Percentiles rank a stretch among this genome's conserved stretches.
Evolutionary conservation across 495 filamentous ascomycete genomes (phyloP).

Genomic region (Bacidia rubella): DNA sequence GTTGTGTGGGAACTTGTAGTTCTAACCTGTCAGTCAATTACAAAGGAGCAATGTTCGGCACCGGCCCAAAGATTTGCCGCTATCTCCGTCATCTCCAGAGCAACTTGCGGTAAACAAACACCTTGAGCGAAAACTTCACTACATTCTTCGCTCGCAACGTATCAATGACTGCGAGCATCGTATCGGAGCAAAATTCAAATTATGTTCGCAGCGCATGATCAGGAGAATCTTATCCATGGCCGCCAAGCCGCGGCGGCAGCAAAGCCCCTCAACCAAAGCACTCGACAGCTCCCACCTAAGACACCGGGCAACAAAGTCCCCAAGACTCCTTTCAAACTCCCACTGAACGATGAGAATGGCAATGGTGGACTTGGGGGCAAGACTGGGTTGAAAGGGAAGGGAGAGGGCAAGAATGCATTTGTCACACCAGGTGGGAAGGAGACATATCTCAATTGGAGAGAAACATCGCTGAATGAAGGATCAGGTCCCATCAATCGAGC

Average conservation of each 20-base stretch:
- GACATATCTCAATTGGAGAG: background rate
- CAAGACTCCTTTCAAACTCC: constrained; percentile 75
- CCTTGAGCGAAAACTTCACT: too few species aligned
- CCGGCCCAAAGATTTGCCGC: too few species aligned
- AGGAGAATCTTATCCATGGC: constrained; percentile 74
- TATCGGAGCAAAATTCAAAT: background rate
- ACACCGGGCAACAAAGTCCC: constrained; percentile 62
- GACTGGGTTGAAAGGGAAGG: constrained; percentile 40
- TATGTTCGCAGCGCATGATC: constrained; percentile 74
- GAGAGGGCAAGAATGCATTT: constrained; percentile 50
- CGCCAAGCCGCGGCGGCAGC: constrained; percentile 64
- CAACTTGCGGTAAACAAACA: too few species aligned
- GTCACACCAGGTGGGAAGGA: constrained; percentile 70
- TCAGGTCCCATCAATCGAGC: constrained; percentile 60
- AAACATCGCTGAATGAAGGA: constrained; percentile 2
- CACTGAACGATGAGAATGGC: constrained; percentile 79
- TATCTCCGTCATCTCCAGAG: too few species aligned
- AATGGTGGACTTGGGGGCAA: constrained; percentile 48
- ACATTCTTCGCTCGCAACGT: background rate
- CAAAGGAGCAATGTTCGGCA: too few species aligned
- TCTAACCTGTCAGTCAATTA: background rate
- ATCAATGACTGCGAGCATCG: background rate
- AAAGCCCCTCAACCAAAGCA: constrained; percentile 62
- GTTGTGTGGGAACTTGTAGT: too few species aligned
- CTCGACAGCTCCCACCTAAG: constrained; percentile 53